Percentiles rank a stretch among this genome's conserved stretches.
These are phyloP conservation scores for Vitis cinerea DNA, from an alignment of 164 flowering plant species.

Conservation along the genomic window DNA sequence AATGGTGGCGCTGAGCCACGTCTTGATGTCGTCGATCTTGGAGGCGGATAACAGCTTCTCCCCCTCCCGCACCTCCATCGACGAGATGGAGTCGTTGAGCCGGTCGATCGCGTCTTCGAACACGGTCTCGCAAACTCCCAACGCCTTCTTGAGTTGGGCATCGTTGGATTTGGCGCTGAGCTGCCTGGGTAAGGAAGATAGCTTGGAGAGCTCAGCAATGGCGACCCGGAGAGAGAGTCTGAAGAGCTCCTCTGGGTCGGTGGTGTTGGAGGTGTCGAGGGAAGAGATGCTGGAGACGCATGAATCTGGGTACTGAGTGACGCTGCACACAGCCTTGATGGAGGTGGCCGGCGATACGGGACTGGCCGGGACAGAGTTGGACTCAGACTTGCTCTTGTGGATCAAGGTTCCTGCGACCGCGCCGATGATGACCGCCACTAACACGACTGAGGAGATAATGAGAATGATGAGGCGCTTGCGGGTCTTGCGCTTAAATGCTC, in stretches of 20 bases:
- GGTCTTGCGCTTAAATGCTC: constrained; percentile 41
- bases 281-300: constrained; percentile 44
- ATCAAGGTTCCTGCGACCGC: constrained; percentile 37
- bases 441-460: constrained; percentile 41
- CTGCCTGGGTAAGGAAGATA: constrained; percentile 25
- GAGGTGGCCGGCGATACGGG: constrained; percentile 15
- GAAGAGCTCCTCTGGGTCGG: constrained; percentile 43
- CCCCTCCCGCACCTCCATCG: constrained; percentile 16
- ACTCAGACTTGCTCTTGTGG: constrained; percentile 18
- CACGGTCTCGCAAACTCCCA: constrained; percentile 42
- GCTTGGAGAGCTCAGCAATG: constrained; percentile 32
- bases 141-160: constrained; percentile 22
- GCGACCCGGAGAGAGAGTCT: constrained; percentile 47
- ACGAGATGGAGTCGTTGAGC: constrained; percentile 28
- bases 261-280: constrained; percentile 11
- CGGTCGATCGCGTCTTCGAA: constrained; percentile 36
- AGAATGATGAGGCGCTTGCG: constrained; percentile 50
- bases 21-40: constrained; percentile 24
- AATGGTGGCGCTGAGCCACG: constrained; percentile 42
- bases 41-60: constrained; percentile 15
- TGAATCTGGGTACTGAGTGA: constrained; percentile 43
- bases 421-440: constrained; percentile 41
- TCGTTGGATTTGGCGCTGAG: constrained; percentile 20
- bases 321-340: constrained; percentile 43
- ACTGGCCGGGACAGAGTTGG: constrained; percentile 7